Conservation (phyloP, 805 yeast genomes). For the Debaryomyces castellii region DNA sequence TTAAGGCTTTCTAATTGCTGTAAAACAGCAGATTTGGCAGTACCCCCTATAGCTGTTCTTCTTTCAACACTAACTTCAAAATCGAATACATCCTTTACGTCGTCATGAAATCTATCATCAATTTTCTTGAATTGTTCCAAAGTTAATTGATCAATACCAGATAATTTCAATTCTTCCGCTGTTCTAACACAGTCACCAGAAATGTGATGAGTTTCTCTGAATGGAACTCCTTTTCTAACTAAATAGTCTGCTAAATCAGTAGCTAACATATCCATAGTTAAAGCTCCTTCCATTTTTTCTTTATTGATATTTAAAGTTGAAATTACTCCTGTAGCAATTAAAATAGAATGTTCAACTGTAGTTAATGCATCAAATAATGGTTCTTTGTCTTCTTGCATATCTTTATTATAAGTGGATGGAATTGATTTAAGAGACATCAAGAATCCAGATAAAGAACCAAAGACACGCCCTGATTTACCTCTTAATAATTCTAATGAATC, state of each 20-base stretch:
- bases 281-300: conserved; percentile 78
- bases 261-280: conserved; percentile 99
- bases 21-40: conserved; percentile 86
- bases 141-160: conserved; percentile 84
- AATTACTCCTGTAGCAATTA: conserved; percentile 94
- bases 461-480: conserved; percentile 96
- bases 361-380: conserved; percentile 90
- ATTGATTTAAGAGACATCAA: conserved; percentile 95
- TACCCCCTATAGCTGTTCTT: conserved; percentile 96
- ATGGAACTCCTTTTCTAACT: conserved; percentile 97
- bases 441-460: conserved; percentile 93
- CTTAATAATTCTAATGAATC: conserved; percentile 92
- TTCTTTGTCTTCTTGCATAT: conserved; percentile 98
- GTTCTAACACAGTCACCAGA: conserved; percentile 95
- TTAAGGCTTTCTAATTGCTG: conserved; percentile 53
- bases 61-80: conserved; percentile 95
- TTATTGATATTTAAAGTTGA: conserved; percentile 77
- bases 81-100: conserved; percentile 82
- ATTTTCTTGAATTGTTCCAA: conserved; percentile 76
- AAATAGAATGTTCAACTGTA: conserved; percentile 90
- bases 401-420: conserved; percentile 97
- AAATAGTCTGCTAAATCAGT: conserved; percentile 97
- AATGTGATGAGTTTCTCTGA: conserved; percentile 98
- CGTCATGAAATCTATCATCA: conserved; percentile 76
- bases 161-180: conserved; percentile 75